These are phyloP conservation scores for Fonsecaea multimorphosa DNA, from an alignment of 2,329 filamentous ascomycete genomes.

Conservation along the genomic window DNA sequence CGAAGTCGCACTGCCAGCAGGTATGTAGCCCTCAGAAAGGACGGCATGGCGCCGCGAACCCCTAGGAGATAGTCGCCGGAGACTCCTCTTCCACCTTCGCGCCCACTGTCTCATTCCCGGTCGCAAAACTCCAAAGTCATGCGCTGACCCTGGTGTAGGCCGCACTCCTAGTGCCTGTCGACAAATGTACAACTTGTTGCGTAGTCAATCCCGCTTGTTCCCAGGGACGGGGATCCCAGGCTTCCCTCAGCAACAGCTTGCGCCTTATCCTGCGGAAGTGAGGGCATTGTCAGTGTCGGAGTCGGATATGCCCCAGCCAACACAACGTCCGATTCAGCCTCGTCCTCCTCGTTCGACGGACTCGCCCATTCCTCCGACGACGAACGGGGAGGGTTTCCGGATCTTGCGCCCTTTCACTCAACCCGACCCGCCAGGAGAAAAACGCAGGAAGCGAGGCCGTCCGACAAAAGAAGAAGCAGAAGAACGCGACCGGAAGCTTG, in stretches of 20 bases:
- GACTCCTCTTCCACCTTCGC: neutral
- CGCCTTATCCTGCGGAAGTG: constrained; percentile 16
- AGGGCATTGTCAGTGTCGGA: constrained; percentile 30
- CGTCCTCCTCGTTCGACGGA: constrained; percentile 37
- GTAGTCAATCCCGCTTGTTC: constrained; percentile 22
- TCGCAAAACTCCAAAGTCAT: constrained; percentile 1
- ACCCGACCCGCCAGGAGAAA: constrained; percentile 28
- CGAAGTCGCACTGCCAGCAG: constrained; percentile 38
- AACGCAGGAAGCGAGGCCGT: constrained; percentile 37
- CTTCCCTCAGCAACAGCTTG: constrained; percentile 23
- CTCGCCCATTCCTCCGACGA: constrained; percentile 36
- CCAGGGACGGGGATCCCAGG: constrained; percentile 12
- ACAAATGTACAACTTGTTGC: constrained; percentile 32
- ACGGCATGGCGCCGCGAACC: neutral
- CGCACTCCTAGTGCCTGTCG: constrained; percentile 37
- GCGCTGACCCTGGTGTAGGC: constrained; percentile 31
- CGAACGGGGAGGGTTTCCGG: constrained; percentile 34
- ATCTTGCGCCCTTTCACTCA: constrained; percentile 30
- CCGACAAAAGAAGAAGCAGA: constrained; percentile 40
- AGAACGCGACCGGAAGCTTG: constrained; percentile 37
- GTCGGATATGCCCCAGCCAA: constrained; percentile 25
- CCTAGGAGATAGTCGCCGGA: neutral
- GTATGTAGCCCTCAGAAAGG: constrained; percentile 29
- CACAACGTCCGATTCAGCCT: constrained; percentile 36
- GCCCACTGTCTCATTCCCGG: neutral